Base-by-base conservation (phyloP, 148 eudicot species). In the Linanthus parryae region DNA sequence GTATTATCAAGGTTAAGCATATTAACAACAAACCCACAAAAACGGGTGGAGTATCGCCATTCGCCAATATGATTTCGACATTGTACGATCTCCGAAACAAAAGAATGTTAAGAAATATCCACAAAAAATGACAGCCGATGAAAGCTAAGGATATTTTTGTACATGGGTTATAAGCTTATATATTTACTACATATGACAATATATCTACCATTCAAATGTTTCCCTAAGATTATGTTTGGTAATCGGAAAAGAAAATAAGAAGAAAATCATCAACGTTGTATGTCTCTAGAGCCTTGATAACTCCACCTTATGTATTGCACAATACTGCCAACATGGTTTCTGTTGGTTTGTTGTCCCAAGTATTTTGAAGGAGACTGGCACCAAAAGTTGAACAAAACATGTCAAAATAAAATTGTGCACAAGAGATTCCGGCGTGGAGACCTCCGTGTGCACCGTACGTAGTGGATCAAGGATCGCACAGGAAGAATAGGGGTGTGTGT, bases 11-110 rank as follows among this genome's bases (percentile, higher is more conserved):
- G 49, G 27, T 68, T 62, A 33, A 91, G 56, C 95, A 86, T 81
- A 67, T 91, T 86, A 30, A 91, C 94, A 55, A 95, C 98, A 81
- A 63, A 91, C 26, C 95, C 95, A 46, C 83, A 67, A 81, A 86
- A 91, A 95, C 98, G 37, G 70, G 65, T 48, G 94, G 98, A 50
- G 58, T 46, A 19, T 83, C 89, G 10, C 95, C 98, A 60, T 58
- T 70, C 20, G 80, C 73, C 29, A 84, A 71, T 60, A 84, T 18
- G 18, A 79, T 58, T 22, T 84, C 85, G 28, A 96, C 99, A 61
- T 62, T 52, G 67, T 79, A 92, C 49, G 89, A 81, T 33, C 97
- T 90, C 76, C 58, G 57, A 38, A 80, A 80, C 57, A 78, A 27
- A 31, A 48, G 56, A 41, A 7, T 44, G 11, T 42, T 63, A 39